These are phyloP conservation scores for Isabelozyma pseudorhagii DNA, from an alignment of 805 yeast species.

Conservation along the genomic window DNA sequence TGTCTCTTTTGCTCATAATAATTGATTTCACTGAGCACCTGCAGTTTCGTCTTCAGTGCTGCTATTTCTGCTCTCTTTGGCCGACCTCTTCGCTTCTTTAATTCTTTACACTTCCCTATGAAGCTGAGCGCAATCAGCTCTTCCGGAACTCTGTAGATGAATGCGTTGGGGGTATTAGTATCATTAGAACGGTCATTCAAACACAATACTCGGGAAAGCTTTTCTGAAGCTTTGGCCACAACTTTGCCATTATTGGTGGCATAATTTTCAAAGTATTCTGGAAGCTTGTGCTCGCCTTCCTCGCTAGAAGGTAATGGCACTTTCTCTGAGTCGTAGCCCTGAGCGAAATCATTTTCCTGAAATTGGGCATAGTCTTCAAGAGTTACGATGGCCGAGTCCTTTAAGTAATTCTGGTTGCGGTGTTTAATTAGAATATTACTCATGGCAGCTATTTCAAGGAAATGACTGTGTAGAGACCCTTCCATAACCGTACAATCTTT, in stretches of 20 bases:
- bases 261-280: constrained; percentile 27
- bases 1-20: constrained; percentile 21
- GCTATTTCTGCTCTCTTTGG: constrained; percentile 5
- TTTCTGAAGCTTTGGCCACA: constrained; percentile 14
- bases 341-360: constrained; percentile 11
- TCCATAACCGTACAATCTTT: constrained; percentile 53
- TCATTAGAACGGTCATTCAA: constrained; percentile 11
- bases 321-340: not conserved
- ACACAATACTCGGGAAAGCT: constrained; percentile 15
- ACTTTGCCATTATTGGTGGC: constrained; percentile 14
- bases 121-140: constrained; percentile 68
- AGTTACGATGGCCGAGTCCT: constrained; percentile 13
- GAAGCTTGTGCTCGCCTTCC: constrained; percentile 18
- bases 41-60: constrained; percentile 10
- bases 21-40: constrained; percentile 16
- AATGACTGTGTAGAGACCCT: constrained; percentile 40
- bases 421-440: constrained; percentile 30
- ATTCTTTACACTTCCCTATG: constrained; percentile 46
- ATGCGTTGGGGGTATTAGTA: constrained; percentile 29
- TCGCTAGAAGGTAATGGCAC: constrained; percentile 1
- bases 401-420: constrained; percentile 30
- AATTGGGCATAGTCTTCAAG: constrained; percentile 29
- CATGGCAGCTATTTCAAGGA: constrained; percentile 26
- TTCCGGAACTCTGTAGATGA: constrained; percentile 66
- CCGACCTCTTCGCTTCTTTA: constrained; percentile 26